Conservation (phyloP, 192 early-diverging fungal genomes). For the Coemansia sp. region DNA sequence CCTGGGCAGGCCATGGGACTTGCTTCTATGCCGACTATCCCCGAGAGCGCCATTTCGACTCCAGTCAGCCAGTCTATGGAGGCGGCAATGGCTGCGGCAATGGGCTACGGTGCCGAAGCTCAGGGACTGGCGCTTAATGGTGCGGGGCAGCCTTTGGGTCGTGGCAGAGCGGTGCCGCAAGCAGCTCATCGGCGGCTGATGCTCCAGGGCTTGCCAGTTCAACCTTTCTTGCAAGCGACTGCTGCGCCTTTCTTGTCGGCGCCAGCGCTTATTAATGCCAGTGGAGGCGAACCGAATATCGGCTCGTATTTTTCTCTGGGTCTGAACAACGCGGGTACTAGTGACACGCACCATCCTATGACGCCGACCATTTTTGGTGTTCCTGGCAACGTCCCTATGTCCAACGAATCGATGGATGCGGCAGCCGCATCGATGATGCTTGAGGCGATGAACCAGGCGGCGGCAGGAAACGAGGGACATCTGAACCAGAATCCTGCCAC, state of each 20-base stretch:
- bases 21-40: conserved; percentile 28
- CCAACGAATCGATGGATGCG: background rate
- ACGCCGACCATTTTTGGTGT: conserved; percentile 14
- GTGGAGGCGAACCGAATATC: conserved; percentile 39
- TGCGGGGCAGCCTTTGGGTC: background rate
- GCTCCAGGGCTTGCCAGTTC: background rate
- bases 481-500: background rate
- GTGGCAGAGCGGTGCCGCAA: background rate
- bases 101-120: conserved; percentile 3
- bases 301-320: conserved; percentile 45
- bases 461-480: background rate
- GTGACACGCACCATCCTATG: conserved; percentile 3
- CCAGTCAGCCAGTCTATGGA: background rate
- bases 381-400: background rate
- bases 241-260: conserved; percentile 43
- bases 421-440: conserved; percentile 15
- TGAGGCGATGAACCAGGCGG: conserved; percentile 21
- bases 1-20: background rate
- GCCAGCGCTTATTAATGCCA: conserved; percentile 39
- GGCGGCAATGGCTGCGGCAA: conserved; percentile 3
- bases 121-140: background rate
- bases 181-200: conserved; percentile 6
- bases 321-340: background rate
- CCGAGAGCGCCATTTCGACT: conserved; percentile 11
- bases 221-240: background rate